A percentile compares a stretch with the other conserved stretches of the same genome.
Evolutionary conservation across 306 rosid genomes (phyloP).

Genomic region (Cucurbita ficifolia): DNA sequence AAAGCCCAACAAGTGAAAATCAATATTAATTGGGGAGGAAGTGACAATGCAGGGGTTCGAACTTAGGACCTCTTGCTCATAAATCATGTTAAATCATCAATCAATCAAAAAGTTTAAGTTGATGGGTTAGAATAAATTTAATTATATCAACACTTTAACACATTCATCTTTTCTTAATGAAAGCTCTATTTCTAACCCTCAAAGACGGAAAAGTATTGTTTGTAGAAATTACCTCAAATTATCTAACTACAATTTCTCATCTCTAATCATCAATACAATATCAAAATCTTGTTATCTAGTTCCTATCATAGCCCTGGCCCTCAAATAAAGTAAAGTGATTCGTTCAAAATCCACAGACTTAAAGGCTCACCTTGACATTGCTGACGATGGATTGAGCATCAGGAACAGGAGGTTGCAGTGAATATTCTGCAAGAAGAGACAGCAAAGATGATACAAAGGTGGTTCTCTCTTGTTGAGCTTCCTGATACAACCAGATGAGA

Average conservation of each 20-base stretch:
- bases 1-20: too few species aligned
- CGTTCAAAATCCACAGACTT: neutral
- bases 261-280: neutral
- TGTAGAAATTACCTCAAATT: too few species aligned
- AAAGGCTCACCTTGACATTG: constrained; percentile 66
- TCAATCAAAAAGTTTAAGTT: too few species aligned
- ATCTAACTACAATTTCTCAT: neutral
- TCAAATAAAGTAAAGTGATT: neutral
- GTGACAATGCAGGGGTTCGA: too few species aligned
- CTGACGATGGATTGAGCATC: constrained; percentile 91
- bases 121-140: too few species aligned
- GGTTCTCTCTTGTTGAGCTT: constrained; percentile 87
- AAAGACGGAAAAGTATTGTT: too few species aligned
- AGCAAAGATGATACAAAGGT: constrained; percentile 74
- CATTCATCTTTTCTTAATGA: too few species aligned
- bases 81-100: too few species aligned
- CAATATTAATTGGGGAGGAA: too few species aligned
- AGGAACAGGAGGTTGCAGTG: constrained; percentile 70
- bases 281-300: neutral
- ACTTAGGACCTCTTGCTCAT: too few species aligned
- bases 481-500: constrained; percentile 22
- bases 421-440: constrained; percentile 87
- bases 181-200: too few species aligned
- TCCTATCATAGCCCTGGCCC: neutral
- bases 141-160: too few species aligned